These are phyloP conservation scores for Trametes elegans DNA, from an alignment of 768 basidiomycete genomes.

Conservation along the genomic window DNA sequence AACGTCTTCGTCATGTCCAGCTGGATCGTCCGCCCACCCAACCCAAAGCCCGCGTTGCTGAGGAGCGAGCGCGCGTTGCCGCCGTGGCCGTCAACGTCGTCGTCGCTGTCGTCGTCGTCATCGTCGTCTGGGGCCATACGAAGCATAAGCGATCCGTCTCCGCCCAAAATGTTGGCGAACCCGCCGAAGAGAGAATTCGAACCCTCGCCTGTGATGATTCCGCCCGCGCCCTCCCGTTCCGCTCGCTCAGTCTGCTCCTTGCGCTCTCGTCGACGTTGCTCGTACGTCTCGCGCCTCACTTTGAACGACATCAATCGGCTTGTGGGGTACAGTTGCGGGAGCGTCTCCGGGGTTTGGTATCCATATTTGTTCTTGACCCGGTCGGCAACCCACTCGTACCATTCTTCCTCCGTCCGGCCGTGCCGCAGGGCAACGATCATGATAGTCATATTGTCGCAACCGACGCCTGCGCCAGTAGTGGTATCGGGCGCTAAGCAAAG, in stretches of 20 bases:
- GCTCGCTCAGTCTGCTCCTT: constrained; percentile 18
- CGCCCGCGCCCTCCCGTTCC: constrained; percentile 14
- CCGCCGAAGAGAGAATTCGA: constrained; percentile 36
- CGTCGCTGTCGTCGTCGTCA: constrained; percentile 64
- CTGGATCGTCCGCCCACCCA: constrained; percentile 31
- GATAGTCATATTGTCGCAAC: constrained; percentile 99
- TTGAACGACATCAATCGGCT: constrained; percentile 63
- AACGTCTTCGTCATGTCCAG: constrained; percentile 53
- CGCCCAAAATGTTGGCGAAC: constrained; percentile 55
- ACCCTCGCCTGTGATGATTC: constrained; percentile 2
- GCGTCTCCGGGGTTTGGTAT: constrained; percentile 68
- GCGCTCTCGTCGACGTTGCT: constrained; percentile 39
- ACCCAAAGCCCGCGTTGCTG: constrained; percentile 43
- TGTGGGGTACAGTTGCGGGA: constrained; percentile 75
- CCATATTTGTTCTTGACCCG: constrained; percentile 77
- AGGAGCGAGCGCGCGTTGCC: constrained; percentile 43
- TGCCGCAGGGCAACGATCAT: constrained; percentile 86
- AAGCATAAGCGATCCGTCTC: constrained; percentile 36
- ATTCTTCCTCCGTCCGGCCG: constrained; percentile 86
- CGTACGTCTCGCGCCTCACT: constrained; percentile 56
- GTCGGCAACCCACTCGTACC: constrained; percentile 87
- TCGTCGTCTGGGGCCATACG: constrained; percentile 33
- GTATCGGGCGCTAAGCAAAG: constrained; percentile 94
- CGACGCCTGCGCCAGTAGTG: constrained; percentile 86
- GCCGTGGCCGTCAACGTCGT: constrained; percentile 52